Percentiles rank a stretch among this genome's conserved stretches.
These are phyloP conservation scores for Chlorella ohadii DNA, from an alignment of 139 green algal species.

Conservation along the genomic window DNA sequence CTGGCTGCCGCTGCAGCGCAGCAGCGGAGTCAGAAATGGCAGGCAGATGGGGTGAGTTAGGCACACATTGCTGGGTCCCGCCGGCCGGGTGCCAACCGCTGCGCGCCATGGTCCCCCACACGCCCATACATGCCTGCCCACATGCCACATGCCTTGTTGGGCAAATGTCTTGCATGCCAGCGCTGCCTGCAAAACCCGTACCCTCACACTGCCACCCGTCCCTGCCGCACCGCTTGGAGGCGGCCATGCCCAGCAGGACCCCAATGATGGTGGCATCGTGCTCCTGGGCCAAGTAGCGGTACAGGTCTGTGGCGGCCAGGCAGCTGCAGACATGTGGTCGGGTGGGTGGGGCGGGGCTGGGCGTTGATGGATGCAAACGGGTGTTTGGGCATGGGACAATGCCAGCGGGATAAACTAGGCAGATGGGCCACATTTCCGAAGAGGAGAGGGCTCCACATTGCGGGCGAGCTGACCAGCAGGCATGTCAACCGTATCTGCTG, in stretches of 20 bases:
- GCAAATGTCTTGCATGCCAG: background rate
- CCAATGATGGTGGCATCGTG: constrained; percentile 88
- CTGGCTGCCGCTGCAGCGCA: constrained; percentile 51
- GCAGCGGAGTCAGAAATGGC: background rate
- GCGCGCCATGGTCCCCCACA: too few species aligned
- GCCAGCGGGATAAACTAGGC: too few species aligned
- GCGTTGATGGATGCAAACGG: too few species aligned
- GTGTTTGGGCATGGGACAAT: too few species aligned
- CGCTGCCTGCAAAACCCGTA: background rate
- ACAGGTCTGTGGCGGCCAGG: constrained; percentile 63
- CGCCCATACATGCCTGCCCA: too few species aligned
- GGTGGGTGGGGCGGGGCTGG: background rate
- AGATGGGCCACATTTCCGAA: too few species aligned
- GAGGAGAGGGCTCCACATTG: too few species aligned
- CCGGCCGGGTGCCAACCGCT: too few species aligned
- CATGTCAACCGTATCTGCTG: too few species aligned
- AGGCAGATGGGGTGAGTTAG: background rate
- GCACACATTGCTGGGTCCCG: too few species aligned
- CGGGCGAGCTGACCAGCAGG: too few species aligned
- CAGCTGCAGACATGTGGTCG: constrained; percentile 36
- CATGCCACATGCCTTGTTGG: too few species aligned
- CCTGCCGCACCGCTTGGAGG: constrained; percentile 43
- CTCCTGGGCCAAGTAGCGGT: constrained; percentile 75
- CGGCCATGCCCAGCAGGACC: constrained; percentile 87
- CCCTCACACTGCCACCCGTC: background rate